Conservation (phyloP, 2,329 filamentous ascomycete species). For the Diaporthe longicolla region DNA sequence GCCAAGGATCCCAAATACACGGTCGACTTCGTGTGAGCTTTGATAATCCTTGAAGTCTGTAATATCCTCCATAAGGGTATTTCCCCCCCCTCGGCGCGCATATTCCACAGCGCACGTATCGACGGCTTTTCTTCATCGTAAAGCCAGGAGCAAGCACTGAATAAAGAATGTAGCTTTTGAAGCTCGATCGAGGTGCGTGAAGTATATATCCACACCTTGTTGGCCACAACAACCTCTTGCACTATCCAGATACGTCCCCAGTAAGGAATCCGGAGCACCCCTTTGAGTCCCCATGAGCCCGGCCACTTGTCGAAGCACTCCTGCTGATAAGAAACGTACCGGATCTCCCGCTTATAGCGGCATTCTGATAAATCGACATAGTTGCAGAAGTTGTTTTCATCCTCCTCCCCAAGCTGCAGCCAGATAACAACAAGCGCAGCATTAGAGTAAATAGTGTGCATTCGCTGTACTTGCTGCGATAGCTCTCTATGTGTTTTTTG, state of each 20-base stretch:
- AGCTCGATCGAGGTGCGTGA: too few species aligned
- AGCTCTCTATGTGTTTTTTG: background rate
- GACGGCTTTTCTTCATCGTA: background rate
- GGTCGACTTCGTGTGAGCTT: slow-evolving; percentile 1
- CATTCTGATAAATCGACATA: too few species aligned
- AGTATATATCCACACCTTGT: background rate
- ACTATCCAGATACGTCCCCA: slow-evolving; percentile 15
- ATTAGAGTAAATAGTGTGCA: background rate
- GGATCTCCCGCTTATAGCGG: too few species aligned
- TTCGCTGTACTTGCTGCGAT: background rate
- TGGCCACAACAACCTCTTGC: slow-evolving; percentile 22
- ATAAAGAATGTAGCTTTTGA: too few species aligned
- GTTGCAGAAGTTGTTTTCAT: background rate
- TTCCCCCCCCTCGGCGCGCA: background rate
- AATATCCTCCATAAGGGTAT: slow-evolving; percentile 2
- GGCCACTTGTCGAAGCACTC: too few species aligned
- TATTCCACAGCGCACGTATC: background rate
- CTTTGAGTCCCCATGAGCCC: too few species aligned
- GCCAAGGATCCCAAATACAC: slow-evolving; percentile 2
- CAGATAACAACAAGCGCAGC: background rate
- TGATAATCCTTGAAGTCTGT: background rate
- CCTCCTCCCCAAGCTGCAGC: background rate
- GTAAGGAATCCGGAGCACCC: background rate
- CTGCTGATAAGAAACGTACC: accelerated
- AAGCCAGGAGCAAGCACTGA: too few species aligned